Evolutionary conservation across 371 early-diverging fungal species (phyloP).

Genomic region (Saksenaea oblongispora): DNA sequence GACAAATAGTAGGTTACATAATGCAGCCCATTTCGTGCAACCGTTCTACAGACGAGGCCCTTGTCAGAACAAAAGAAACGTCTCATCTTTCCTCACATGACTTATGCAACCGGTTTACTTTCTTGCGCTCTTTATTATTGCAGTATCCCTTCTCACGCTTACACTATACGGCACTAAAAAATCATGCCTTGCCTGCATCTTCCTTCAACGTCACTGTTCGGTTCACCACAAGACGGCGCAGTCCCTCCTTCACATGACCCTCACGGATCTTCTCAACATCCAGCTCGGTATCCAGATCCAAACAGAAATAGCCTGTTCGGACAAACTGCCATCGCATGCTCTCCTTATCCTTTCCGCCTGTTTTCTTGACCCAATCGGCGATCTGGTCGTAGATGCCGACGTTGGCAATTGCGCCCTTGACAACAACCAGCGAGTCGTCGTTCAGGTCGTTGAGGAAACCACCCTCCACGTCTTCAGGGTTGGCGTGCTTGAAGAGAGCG

Average conservation of each 20-base stretch:
- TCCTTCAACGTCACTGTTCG: slow-evolving; percentile 93
- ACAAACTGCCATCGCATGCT: slow-evolving; percentile 95
- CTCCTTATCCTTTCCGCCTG: slow-evolving; percentile 61
- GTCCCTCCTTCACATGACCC: slow-evolving; percentile 38
- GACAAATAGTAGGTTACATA: no score
- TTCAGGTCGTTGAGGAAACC: slow-evolving; percentile 96
- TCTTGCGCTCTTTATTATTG: not conserved
- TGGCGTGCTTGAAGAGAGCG: slow-evolving; percentile 88
- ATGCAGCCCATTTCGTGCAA: no score
- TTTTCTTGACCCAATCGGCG: slow-evolving; percentile 46
- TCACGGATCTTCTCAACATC: slow-evolving; percentile 43
- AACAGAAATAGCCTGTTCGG: slow-evolving; percentile 96
- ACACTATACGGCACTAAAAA: not conserved
- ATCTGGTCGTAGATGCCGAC: slow-evolving; percentile 76
- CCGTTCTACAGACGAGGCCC: no score
- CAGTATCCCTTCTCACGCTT: not conserved
- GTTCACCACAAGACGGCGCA: slow-evolving; percentile 75
- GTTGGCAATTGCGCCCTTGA: slow-evolving; percentile 81
- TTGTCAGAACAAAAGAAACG: no score
- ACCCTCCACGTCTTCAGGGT: slow-evolving; percentile 87
- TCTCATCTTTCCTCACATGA: no score
- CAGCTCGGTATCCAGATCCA: slow-evolving; percentile 87
- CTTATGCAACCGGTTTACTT: no score
- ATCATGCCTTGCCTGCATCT: slow-evolving; percentile 72
- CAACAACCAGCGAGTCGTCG: slow-evolving; percentile 71